Conservation (phyloP, 2,329 filamentous ascomycete genomes). For the Metarhizium humberi region DNA sequence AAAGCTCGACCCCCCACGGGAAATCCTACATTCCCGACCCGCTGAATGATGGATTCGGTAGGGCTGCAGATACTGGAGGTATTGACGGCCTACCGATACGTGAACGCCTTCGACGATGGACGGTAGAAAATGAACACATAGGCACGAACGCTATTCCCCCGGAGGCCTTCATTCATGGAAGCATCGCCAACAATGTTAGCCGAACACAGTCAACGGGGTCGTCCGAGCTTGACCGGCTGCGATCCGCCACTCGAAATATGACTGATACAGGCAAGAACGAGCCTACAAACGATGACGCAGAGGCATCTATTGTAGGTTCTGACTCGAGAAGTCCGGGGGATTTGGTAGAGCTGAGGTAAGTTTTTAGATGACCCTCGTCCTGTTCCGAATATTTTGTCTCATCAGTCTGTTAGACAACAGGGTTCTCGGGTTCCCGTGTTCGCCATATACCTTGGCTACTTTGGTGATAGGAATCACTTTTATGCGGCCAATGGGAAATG, state of each 20-base stretch:
- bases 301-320: slow-evolving; percentile 15
- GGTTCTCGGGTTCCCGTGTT: slow-evolving; percentile 37
- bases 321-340: slow-evolving; percentile 32
- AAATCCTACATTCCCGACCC: background rate
- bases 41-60: background rate
- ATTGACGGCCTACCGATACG: slow-evolving; percentile 23
- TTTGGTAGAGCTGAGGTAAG: slow-evolving; percentile 38
- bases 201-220: slow-evolving; percentile 24
- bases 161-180: slow-evolving; percentile 16
- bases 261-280: slow-evolving; percentile 15
- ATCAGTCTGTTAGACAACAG: slow-evolving; percentile 14
- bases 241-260: slow-evolving; percentile 13
- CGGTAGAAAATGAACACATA: slow-evolving; percentile 23
- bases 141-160: slow-evolving; percentile 12
- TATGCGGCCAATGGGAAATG: slow-evolving; percentile 45
- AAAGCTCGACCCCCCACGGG: background rate
- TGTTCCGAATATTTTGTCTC: slow-evolving; percentile 2
- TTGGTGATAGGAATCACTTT: slow-evolving; percentile 42
- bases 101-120: slow-evolving; percentile 32
- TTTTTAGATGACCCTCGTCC: background rate
- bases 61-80: background rate
- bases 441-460: slow-evolving; percentile 42
- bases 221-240: slow-evolving; percentile 20
- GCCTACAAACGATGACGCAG: slow-evolving; percentile 18
- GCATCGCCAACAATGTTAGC: slow-evolving; percentile 21